Evolutionary conservation across 371 early-diverging fungal species (phyloP), one percentile per base, ranked within the genome.

Genomic region (Mortierella sp.): DNA sequence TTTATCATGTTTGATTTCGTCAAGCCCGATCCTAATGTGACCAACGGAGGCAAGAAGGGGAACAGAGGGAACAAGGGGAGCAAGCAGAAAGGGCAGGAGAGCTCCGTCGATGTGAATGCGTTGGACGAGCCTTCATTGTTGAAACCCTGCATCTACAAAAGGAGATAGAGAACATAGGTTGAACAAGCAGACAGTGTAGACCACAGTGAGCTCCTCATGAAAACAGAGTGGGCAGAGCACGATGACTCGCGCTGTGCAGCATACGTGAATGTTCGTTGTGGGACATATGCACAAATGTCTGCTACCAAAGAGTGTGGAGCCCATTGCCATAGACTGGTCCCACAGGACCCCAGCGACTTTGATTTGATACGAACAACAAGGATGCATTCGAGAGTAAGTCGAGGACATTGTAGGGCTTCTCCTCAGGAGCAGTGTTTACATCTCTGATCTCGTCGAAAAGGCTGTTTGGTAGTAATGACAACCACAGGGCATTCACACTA

Each of bases 71-170:
- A 82, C 54, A 71, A 55, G 54, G 34, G 34, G 10, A 34, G 34
- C 34, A 70, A 83, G 43, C 71, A 81, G 47, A 85, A 84, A 53
- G 80, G 81, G n/a, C 82, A 81, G 43, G 84, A 82, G 45, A 72
- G 80, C 5, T 5, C 47, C 18, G n/a, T 43, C 2, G 34, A 59
- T 30, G 51, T 55, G 55, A 34, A 56, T 59, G 6, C 82, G 68
- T 21, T 84, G 70, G 70, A 82, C 62, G 61, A 82, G 78, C 41
- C 82, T 61, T 60, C 76, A n/a, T 71, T 90, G 52, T 80, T 96
- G 62, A 95, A 95, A 81, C 95, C 96, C 14, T 96, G 96, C 73
- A 83, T 95, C 46, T 96, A 96, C 82, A 96, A 96, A 79, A 88
- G 88, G 47, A 91, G 96, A 61, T 95, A 85, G 82, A 68, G 21